phyloP scores from a whole-genome alignment of 1,284 basidiomycete species.

The Leccinum pachyderme region DNA sequence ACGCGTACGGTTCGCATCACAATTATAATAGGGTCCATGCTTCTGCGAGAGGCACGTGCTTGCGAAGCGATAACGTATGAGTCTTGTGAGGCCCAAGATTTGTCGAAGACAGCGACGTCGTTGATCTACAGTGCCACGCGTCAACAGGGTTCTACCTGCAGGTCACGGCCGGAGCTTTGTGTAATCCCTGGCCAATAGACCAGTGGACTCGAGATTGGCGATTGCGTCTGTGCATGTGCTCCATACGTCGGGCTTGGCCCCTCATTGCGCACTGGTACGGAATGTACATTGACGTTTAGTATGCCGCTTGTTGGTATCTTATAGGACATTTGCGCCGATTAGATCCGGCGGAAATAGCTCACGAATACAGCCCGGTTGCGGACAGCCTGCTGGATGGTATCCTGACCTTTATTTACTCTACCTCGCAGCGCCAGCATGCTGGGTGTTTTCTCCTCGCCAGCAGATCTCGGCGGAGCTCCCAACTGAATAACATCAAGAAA shows the following conservation, averaged over 20 bases:
- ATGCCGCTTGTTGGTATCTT: slow-evolving; percentile 3
- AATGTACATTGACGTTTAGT: slow-evolving; percentile 12
- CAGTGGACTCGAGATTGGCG: not conserved
- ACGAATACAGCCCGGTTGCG: slow-evolving; percentile 6
- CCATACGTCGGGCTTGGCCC: not conserved
- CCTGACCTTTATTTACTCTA: slow-evolving; percentile 8
- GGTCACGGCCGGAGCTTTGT: not conserved
- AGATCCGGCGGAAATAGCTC: slow-evolving; percentile 29
- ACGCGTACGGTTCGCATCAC: not conserved
- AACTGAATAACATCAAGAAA: not conserved
- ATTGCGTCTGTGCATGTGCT: not conserved
- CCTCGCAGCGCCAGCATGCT: not conserved
- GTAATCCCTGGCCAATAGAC: slow-evolving; percentile 3
- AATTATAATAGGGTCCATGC: slow-evolving; percentile 1
- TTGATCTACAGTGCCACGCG: slow-evolving; percentile 21
- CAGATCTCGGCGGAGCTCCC: slow-evolving; percentile 2
- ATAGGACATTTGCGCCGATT: slow-evolving; percentile 21
- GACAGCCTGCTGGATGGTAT: slow-evolving; percentile 1
- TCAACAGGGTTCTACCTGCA: slow-evolving; percentile 1
- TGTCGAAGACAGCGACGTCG: not conserved
- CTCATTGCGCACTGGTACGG: slow-evolving; percentile 1
- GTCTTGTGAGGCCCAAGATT: not conserved
- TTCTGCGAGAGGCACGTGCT: slow-evolving; percentile 9
- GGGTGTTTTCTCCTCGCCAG: not conserved
- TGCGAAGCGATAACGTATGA: slow-evolving; percentile 27